These are phyloP conservation scores for Halophytophthora batemanensis DNA, from an alignment of 352 stramenopile species.

Conservation along the genomic window DNA sequence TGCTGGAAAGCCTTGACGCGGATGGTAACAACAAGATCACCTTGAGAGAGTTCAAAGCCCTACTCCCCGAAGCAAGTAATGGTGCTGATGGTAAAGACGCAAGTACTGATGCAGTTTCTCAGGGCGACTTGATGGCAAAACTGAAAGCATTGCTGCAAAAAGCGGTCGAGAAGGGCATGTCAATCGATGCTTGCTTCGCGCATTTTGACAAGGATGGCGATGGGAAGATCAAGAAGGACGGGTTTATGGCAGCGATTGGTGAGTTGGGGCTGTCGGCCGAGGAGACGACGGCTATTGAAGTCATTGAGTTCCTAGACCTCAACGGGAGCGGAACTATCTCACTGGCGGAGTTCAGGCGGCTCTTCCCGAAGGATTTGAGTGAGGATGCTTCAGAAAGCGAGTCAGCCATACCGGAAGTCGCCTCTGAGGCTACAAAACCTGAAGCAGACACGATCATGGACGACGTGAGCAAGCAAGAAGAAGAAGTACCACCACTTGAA, in stretches of 20 bases:
- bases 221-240: constrained; percentile 50
- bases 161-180: constrained; percentile 44
- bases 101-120: not conserved
- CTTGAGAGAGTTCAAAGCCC: constrained; percentile 51
- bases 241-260: constrained; percentile 56
- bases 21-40: constrained; percentile 58
- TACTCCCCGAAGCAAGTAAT: constrained; percentile 19
- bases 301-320: constrained; percentile 52
- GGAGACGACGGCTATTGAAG: constrained; percentile 28
- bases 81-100: not conserved
- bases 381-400: not conserved
- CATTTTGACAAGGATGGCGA: constrained; percentile 87
- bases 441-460: not conserved
- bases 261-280: constrained; percentile 44
- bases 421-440: too few species aligned
- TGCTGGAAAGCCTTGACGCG: constrained; percentile 46
- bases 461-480: not conserved
- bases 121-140: constrained; percentile 26
- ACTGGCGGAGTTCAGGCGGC: constrained; percentile 54
- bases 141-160: constrained; percentile 42
- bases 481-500: not conserved
- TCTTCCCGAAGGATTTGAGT: constrained; percentile 26
- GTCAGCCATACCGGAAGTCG: too few species aligned
- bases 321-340: constrained; percentile 67
- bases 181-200: constrained; percentile 54